phyloP scores from a whole-genome alignment of 2,329 filamentous ascomycete species.

The Leptographium wingfieldii region DNA sequence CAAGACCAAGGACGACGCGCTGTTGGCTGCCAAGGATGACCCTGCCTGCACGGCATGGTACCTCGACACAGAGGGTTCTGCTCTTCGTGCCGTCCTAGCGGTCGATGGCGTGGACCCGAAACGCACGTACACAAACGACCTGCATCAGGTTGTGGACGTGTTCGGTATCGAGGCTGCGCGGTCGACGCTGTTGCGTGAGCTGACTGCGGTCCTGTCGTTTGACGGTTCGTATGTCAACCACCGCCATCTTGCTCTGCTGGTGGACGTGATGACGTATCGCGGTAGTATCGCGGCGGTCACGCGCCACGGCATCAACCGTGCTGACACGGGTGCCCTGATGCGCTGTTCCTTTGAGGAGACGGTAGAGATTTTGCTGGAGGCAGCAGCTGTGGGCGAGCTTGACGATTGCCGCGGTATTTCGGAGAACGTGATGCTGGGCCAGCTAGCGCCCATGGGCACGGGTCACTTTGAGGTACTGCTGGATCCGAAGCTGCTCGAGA shows the following conservation, averaged over 20 bases:
- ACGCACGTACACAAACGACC: constrained; percentile 87
- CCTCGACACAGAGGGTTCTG: constrained; percentile 84
- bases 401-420: constrained; percentile 98
- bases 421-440: constrained; percentile 96
- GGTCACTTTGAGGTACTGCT: constrained; percentile 90
- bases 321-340: constrained; percentile 96
- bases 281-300: constrained; percentile 93
- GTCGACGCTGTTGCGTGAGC: constrained; percentile 71
- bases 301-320: constrained; percentile 95
- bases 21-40: constrained; percentile 63
- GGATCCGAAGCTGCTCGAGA: constrained; percentile 91
- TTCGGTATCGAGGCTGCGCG: constrained; percentile 95
- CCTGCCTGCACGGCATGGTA: constrained; percentile 81
- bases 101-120: constrained; percentile 79
- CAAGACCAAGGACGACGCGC: constrained; percentile 55
- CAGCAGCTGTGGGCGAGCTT: constrained; percentile 84
- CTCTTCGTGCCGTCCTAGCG: constrained; percentile 69
- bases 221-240: constrained; percentile 99
- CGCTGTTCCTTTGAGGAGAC: constrained; percentile 99
- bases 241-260: constrained; percentile 85
- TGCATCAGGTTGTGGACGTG: constrained; percentile 87
- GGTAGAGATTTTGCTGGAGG: constrained; percentile 93
- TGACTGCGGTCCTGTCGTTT: constrained; percentile 89
- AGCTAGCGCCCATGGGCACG: constrained; percentile 93
- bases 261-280: constrained; percentile 95